These are phyloP conservation scores for Boletus subparvulus DNA, from an alignment of 768 basidiomycete genomes.

Conservation along the genomic window DNA sequence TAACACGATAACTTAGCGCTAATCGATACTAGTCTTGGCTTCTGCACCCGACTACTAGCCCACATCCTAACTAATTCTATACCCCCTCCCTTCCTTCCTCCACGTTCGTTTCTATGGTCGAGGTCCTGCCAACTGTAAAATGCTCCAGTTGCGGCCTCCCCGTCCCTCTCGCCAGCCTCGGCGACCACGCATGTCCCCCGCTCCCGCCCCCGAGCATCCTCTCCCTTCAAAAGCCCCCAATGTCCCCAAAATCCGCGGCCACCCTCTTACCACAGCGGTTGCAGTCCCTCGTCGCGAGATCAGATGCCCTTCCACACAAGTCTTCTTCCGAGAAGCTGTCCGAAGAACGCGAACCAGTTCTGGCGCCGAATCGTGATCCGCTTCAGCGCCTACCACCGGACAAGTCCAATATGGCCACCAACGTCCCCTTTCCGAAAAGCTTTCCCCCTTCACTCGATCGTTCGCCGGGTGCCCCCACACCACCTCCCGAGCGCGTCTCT, in stretches of 20 bases:
- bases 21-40: constrained; percentile 11
- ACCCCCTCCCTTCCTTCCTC: constrained; percentile 21
- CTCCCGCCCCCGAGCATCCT: constrained; percentile 43
- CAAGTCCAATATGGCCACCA: constrained; percentile 13
- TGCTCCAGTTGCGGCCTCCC: constrained; percentile 75
- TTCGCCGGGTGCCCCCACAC: constrained; percentile 1
- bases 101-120: constrained; percentile 34
- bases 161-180: constrained; percentile 71
- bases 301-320: constrained; percentile 11
- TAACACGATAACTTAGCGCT: constrained; percentile 7
- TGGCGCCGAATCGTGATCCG: constrained; percentile 24
- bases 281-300: constrained; percentile 43
- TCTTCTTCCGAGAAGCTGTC: constrained; percentile 7
- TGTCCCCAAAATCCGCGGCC: constrained; percentile 41
- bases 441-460: constrained; percentile 1
- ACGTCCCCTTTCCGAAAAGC: constrained; percentile 5
- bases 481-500: constrained; percentile 14
- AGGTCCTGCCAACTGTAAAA: constrained; percentile 78
- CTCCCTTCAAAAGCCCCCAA: constrained; percentile 32
- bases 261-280: constrained; percentile 52
- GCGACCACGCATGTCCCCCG: constrained; percentile 71
- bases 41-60: constrained; percentile 3
- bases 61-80: constrained; percentile 25
- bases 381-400: constrained; percentile 27
- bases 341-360: constrained; percentile 2